phyloP scores from a whole-genome alignment of 2,329 filamentous ascomycete species.

The Epichloe gansuensis region DNA sequence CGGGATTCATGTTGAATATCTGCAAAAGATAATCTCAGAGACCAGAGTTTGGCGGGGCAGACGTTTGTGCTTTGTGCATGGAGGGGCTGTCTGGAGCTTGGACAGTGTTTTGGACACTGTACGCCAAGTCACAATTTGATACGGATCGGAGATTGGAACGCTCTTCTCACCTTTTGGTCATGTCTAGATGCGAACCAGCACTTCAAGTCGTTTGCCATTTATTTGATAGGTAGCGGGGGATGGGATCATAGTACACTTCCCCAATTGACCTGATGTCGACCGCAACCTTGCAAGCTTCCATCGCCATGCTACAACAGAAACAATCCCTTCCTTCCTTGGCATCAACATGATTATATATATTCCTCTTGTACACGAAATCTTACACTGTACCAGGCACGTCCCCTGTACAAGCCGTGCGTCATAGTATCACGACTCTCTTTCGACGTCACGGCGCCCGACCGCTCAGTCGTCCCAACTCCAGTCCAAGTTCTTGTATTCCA shows the following conservation, averaged over 20 bases:
- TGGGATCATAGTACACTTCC: too few species aligned
- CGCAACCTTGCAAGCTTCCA: too few species aligned
- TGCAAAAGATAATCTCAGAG: too few species aligned
- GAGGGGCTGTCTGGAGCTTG: neutral
- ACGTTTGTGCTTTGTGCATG: neutral
- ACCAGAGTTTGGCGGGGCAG: constrained; percentile 2
- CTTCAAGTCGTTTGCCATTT: neutral
- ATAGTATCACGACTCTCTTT: neutral
- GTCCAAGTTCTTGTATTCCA: neutral
- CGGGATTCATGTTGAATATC: neutral
- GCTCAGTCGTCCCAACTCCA: neutral
- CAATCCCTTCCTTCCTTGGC: neutral
- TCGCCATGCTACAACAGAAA: neutral
- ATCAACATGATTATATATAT: neutral
- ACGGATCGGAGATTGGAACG: too few species aligned
- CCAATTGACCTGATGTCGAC: too few species aligned
- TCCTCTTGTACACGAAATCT: neutral
- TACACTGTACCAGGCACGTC: neutral
- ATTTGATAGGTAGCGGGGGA: neutral
- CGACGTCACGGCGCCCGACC: too few species aligned
- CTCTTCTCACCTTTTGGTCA: too few species aligned
- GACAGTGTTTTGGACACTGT: neutral
- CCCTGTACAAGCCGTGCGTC: fast-evolving
- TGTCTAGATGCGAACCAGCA: too few species aligned
- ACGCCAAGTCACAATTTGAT: too few species aligned